Percentiles rank a stretch among this genome's conserved stretches.
Conservation (phyloP, 2,329 filamentous ascomycete species). For the Verticillium nubilum region DNA sequence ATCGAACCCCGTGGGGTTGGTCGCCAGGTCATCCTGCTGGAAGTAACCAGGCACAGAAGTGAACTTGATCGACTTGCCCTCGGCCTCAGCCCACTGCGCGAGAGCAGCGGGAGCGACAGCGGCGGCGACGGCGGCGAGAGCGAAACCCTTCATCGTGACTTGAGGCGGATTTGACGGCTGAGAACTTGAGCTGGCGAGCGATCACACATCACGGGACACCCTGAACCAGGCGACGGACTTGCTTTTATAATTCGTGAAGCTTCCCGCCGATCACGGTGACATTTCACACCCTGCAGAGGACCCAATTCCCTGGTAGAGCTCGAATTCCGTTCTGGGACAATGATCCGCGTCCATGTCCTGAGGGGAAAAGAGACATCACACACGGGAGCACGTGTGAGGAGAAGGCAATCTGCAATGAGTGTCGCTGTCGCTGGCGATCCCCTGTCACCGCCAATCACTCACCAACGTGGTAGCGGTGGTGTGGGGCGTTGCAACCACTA, state of each 20-base stretch:
- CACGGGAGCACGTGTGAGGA: background rate
- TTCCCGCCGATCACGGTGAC: background rate
- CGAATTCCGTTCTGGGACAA: background rate
- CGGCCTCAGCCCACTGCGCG: conserved; percentile 23
- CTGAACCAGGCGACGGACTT: background rate
- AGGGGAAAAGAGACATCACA: background rate
- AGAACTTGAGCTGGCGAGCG: background rate
- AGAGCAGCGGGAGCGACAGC: conserved; percentile 20
- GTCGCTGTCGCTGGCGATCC: background rate
- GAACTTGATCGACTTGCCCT: conserved; percentile 47
- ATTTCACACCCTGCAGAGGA: background rate
- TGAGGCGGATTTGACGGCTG: background rate
- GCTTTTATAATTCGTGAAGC: background rate
- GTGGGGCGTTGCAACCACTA: background rate
- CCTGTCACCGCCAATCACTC: background rate
- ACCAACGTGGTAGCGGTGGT: background rate
- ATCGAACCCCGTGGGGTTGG: conserved; percentile 53
- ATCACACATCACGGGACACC: background rate
- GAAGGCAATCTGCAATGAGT: background rate
- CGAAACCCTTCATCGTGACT: conserved; percentile 24
- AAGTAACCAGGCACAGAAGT: conserved; percentile 58
- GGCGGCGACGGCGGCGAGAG: conserved; percentile 22
- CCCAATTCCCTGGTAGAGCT: background rate
- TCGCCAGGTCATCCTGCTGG: conserved; percentile 54
- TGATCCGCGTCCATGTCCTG: background rate